Percentiles rank a stretch among this genome's conserved stretches.
Evolutionary conservation across 179 eudicot species (phyloP).

Genomic region (Drosera spatulata): DNA sequence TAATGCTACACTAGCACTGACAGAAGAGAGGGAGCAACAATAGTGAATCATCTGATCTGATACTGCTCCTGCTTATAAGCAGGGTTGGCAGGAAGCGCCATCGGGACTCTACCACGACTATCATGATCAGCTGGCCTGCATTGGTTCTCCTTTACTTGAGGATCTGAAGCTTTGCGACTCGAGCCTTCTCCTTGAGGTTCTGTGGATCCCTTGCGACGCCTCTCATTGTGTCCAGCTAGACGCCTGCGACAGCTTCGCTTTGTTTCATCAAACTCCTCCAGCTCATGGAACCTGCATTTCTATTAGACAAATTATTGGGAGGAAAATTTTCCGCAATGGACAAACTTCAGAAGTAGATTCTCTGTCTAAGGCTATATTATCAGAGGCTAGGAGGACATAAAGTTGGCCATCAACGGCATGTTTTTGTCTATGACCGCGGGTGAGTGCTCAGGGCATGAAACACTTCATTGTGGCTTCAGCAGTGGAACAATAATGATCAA

Average conservation of each 20-base stretch:
- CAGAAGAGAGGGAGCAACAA: conserved; percentile 42
- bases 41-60: conserved; percentile 2
- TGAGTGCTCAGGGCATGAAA: no score
- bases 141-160: conserved; percentile 2
- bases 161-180: conserved; percentile 1
- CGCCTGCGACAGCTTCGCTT: conserved; percentile 40
- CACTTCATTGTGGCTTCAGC: no score
- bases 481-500: no score
- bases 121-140: conserved; percentile 7
- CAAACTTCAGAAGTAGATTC: no score
- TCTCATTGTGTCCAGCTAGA: conserved; percentile 42
- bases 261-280: conserved; percentile 31
- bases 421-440: no score
- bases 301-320: no score
- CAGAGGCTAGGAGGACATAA: no score
- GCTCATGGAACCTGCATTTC: conserved; percentile 32
- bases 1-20: conserved; percentile 7
- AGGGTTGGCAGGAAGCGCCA: conserved; percentile 4
- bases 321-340: no score
- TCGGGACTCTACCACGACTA: conserved; percentile 1
- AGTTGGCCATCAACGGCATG: no score
- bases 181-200: conserved; percentile 20
- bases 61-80: conserved; percentile 7
- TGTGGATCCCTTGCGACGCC: conserved; percentile 28
- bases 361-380: no score